Conservation (phyloP, 2,329 filamentous ascomycete species). For the Neonectria ditissima region DNA sequence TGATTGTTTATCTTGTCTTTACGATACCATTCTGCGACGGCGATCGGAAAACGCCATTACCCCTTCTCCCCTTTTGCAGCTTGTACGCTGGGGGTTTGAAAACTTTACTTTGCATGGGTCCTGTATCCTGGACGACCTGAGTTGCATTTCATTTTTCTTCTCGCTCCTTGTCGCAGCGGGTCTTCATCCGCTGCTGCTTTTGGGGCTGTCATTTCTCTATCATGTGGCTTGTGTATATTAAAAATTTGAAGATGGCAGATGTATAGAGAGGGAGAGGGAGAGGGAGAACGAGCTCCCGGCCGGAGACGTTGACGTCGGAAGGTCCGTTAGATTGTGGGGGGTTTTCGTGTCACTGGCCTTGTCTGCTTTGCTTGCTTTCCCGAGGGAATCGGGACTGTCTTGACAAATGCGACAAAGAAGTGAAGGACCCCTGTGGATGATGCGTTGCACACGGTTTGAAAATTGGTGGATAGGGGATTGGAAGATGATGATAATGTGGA, state of each 20-base stretch:
- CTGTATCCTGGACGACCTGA: slow-evolving; percentile 11
- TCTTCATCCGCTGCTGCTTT: slow-evolving; percentile 2
- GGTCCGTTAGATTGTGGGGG: slow-evolving; percentile 8
- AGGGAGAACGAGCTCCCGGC: slow-evolving; percentile 3
- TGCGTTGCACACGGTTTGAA: slow-evolving; percentile 3
- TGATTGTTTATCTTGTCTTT: slow-evolving; percentile 36
- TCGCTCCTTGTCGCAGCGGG: neutral
- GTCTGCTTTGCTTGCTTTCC: neutral
- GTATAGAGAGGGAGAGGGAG: slow-evolving; percentile 13
- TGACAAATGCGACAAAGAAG: neutral
- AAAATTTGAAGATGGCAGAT: slow-evolving; percentile 15
- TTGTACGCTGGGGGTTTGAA: slow-evolving; percentile 4
- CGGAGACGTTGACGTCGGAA: slow-evolving; percentile 20
- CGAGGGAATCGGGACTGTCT: neutral
- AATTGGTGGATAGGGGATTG: neutral
- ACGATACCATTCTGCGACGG: slow-evolving; percentile 50
- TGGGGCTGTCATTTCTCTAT: slow-evolving; percentile 15
- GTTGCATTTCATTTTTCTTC: slow-evolving; percentile 9
- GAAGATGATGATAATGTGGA: slow-evolving; percentile 28
- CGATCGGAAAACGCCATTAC: slow-evolving; percentile 30
- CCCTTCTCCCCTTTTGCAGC: slow-evolving; percentile 26
- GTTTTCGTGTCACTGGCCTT: neutral
- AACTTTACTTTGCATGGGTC: slow-evolving; percentile 2
- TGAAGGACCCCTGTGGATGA: neutral
- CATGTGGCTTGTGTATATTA: slow-evolving; percentile 20